Evolutionary conservation across 768 basidiomycete genomes (phyloP), one percentile per base, ranked within the genome.

Genomic region (Psilocybe azurescens): DNA sequence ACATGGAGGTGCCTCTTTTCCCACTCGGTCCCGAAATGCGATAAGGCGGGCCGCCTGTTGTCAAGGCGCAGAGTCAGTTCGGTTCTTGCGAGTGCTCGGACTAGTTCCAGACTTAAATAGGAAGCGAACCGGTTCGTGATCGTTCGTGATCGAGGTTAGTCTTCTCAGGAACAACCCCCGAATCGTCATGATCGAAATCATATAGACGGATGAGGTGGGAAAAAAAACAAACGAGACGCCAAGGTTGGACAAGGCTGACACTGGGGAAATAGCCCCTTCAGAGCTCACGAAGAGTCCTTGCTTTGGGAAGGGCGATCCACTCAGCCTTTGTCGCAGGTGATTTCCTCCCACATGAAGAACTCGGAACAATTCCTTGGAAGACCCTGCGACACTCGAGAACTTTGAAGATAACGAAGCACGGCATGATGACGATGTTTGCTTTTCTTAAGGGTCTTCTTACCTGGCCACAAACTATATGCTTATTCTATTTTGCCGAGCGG

Each of bases 91-190:
- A 69, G 49, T n/a, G 52, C 48, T 69, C 63, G 61, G 58, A 55
- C 53, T 28, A 8, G 13, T 41, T 60, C 52, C 58, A 59, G 50
- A 54, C 36, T 56, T 57, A 41, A 29, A 48, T 52, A 39, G 41
- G 48, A 48, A 47, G 33, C 59, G 60, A 63, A 58, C 64, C 62
- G 56, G 66, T 57, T 67, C 63, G 65, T 65, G 64, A 58, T 58
- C 44, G 62, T 63, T 67, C 64, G 57, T 62, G 66, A 67, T 69
- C 67, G 66, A 70, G 67, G 69, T 60, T 59, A 56, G 63, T 54
- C 62, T 63, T 59, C 60, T 70, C 71, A 72, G 71, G 69, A 65
- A 72, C 70, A 33, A 41, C 59, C 24, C 46, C 50, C 52, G 60
- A 66, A 62, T 62, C 64, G 64, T 69, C 64, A 69, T 67, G 65